Base-by-base conservation (phyloP, 2,329 filamentous ascomycete species). In the Aspergillus fijiensis region DNA sequence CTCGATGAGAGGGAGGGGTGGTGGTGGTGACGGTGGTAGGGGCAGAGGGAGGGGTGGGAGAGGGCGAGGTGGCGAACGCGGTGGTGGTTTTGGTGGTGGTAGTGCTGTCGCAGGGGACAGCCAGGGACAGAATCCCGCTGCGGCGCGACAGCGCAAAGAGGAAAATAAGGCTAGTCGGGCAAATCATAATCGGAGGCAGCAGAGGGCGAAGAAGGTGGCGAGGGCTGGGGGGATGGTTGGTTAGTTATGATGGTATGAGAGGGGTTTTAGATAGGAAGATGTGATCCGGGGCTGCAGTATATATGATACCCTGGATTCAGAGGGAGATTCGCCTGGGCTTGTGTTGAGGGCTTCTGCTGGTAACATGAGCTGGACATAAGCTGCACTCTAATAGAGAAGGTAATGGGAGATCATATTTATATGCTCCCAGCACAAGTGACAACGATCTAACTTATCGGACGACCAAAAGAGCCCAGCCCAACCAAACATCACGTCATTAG, bases 131-230 rank as follows among this genome's bases (percentile, higher is more conserved):
- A 84, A 83, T n/a, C 92, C 89, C 0, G 87, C 92, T 65, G 78
- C 81, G 57, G 88, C 90, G 10, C 83, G 92, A 65, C 84, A 87
- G 68, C 84, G 85, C 63, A 96, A 96, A 72, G 93, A 96, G 71
- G 87, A 89, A 27, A 90, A 87, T 67, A 96, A 96, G 74, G 84
- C 88, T 2, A 90, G 89, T 23, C 82, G 89, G 62, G 92, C 91
- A 33, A 96, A 96, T 72, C 92, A 96, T 73, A 95, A 92, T 74
- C 85, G 93, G 27, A 84, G 92, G 53, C 90, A 96, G 71, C 83
- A 85, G 68, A 76, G 85, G 60, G 85, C 84, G 50, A 84, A 77
- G 71, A 87, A 87, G 74, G 84, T 87, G 78, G 84, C 85, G 2
- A 78, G 84, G 62, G 85, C 80, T 55, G 84, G 84, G 27, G 70